Evolutionary conservation across 1,139 yeast species (phyloP), one percentile per base, ranked within the genome.

Genomic region (Saccharomycopsis hybrid): DNA sequence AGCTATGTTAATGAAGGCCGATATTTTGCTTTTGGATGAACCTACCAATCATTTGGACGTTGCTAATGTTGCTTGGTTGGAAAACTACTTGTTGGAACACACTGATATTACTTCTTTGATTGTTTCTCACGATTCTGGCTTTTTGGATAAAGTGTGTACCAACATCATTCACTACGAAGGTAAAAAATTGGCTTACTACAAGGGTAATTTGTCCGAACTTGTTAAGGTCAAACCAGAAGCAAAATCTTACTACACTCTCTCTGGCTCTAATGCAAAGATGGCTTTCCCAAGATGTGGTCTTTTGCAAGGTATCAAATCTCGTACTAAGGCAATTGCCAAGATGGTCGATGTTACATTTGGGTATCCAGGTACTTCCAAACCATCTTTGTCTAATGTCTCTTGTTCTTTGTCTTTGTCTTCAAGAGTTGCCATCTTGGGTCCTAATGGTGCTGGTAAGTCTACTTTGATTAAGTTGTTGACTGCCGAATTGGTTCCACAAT

Each of bases 1-100:
- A 73, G 98, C 98, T 46, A 90, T 92, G 95, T 75, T 92, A 62
- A 87, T 89, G 90, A 88, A 85, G 70, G 98, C 98, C 36, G 98
- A 92, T 69, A 90, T 92, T 49, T 77, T 92, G 60, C 73, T 92
- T 61, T 77, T 92, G 65, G 98, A 92, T 70, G 98, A 92, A 80
- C 98, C 98, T 68, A 92, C 98, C 58, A 92, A 92, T 74, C 98
- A 92, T 72, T 82, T 92, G 78, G 98, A 92, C 73, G 96, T 88
- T 52, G 75, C 78, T 48, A 92, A 92, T 63, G 98, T 92, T 52
- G 81, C 85, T 64, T 92, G 98, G 98, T 74, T 92, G 59, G 82
- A 88, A 69, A 89, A 90, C 58, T 92, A 92, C 65, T 76, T 92
- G 63, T 73, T 81, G 44, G 80, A 76, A 55, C 87, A 90, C 68